phyloP scores from a whole-genome alignment of 257 asterid genomes.

The Coffea eugenioides region DNA sequence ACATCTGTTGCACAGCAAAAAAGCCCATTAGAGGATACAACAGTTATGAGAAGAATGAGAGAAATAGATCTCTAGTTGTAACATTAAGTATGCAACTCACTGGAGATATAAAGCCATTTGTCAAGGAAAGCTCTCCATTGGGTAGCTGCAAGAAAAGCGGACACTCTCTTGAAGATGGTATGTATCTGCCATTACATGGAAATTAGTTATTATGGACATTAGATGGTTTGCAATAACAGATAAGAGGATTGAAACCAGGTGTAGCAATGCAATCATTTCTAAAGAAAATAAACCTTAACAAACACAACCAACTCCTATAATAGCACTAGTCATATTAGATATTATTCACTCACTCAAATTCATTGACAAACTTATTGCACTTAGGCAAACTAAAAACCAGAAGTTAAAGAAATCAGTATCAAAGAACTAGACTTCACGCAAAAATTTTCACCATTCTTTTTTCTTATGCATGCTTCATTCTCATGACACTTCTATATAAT shows the following conservation, averaged over 20 bases:
- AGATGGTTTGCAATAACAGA: conserved; percentile 13
- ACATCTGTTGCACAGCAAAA: conserved; percentile 57
- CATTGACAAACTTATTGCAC: neutral
- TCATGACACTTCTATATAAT: neutral
- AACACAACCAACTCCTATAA: neutral
- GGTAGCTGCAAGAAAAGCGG: conserved; percentile 82
- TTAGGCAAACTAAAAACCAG: neutral
- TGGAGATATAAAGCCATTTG: conserved; percentile 97
- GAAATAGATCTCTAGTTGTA: conserved; percentile 15
- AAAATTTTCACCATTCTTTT: neutral
- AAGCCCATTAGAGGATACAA: conserved; percentile 20
- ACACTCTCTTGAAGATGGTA: conserved; percentile 87
- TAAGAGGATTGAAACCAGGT: neutral
- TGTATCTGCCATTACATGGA: conserved; percentile 47
- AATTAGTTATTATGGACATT: conserved; percentile 9
- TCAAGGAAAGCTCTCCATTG: conserved; percentile 59
- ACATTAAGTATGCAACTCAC: conserved; percentile 44
- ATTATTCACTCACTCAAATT: neutral
- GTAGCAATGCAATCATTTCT: neutral
- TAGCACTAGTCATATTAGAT: neutral
- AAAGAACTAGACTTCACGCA: neutral
- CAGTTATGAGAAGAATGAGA: conserved; percentile 12
- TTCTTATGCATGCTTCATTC: neutral
- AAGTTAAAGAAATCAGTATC: neutral
- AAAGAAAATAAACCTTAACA: neutral